Evolutionary conservation across 192 early-diverging fungal genomes (phyloP).

Genomic region (Coemansia sp.): DNA sequence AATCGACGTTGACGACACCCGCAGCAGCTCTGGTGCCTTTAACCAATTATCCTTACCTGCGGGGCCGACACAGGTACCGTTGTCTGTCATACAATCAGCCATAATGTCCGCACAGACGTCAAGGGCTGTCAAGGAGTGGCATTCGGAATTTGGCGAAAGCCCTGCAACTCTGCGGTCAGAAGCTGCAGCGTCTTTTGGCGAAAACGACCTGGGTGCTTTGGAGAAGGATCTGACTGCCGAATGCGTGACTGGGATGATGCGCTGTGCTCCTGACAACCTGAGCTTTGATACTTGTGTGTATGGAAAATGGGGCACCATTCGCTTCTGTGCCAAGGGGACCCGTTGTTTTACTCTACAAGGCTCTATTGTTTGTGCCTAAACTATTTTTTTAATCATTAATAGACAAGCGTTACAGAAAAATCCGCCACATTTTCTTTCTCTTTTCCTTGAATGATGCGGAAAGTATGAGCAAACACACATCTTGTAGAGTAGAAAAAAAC

Average conservation of each 20-base stretch:
- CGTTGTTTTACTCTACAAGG: constrained; percentile 15
- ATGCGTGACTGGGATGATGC: constrained; percentile 17
- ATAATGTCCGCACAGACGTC: not conserved
- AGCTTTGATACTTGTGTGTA: constrained; percentile 41
- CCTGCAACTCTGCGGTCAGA: too few species aligned
- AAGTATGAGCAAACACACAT: not conserved
- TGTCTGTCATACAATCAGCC: not conserved
- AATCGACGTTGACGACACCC: not conserved
- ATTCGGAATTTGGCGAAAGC: not conserved
- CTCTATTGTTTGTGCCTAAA: constrained; percentile 28
- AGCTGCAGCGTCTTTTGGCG: too few species aligned
- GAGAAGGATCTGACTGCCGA: not conserved
- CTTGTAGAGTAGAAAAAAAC: too few species aligned
- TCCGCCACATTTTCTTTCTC: not conserved
- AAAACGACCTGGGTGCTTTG: not conserved
- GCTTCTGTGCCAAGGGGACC: constrained; percentile 28
- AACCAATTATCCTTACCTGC: not conserved
- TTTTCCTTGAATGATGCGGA: constrained; percentile 5
- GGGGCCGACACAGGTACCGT: not conserved
- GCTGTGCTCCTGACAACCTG: constrained; percentile 11
- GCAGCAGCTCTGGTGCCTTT: not conserved
- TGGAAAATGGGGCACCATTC: constrained; percentile 37
- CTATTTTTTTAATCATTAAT: not conserved
- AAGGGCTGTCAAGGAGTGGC: not conserved
- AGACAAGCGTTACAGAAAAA: not conserved